phyloP scores from a whole-genome alignment of 2,329 filamentous ascomycete genomes.

The Laburnicola sp. region DNA sequence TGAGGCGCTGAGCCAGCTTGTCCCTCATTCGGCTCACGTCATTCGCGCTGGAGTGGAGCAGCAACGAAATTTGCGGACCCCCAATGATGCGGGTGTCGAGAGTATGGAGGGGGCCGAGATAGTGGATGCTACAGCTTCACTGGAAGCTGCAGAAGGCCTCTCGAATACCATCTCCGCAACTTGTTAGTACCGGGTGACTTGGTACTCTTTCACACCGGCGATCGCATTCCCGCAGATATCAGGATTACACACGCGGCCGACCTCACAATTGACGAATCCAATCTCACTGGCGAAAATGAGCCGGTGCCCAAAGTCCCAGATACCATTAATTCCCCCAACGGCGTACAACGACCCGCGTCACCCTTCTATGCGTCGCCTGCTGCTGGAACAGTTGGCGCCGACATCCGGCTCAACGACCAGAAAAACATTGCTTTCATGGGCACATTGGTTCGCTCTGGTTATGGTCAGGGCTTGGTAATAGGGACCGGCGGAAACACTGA shows the following conservation, averaged over 20 bases:
- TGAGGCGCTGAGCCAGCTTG: slow-evolving; percentile 88
- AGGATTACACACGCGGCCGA: slow-evolving; percentile 89
- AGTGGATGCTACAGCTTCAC: slow-evolving; percentile 59
- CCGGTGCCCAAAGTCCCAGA: slow-evolving; percentile 79
- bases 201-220: slow-evolving; percentile 91
- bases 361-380: slow-evolving; percentile 63
- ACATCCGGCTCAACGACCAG: slow-evolving; percentile 70
- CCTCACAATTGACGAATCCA: slow-evolving; percentile 93
- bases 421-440: slow-evolving; percentile 99
- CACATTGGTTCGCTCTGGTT: slow-evolving; percentile 89
- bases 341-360: slow-evolving; percentile 52
- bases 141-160: slow-evolving; percentile 68
- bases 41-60: slow-evolving; percentile 60
- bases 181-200: slow-evolving; percentile 91
- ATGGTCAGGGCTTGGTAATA: slow-evolving; percentile 96
- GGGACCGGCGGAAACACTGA: slow-evolving; percentile 92
- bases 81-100: slow-evolving; percentile 31
- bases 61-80: slow-evolving; percentile 19
- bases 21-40: slow-evolving; percentile 95
- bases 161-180: slow-evolving; percentile 85
- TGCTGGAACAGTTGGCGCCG: slow-evolving; percentile 62
- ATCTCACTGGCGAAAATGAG: slow-evolving; percentile 94
- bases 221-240: slow-evolving; percentile 94
- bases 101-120: slow-evolving; percentile 54
- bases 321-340: slow-evolving; percentile 52